A percentile compares a stretch with the other conserved stretches of the same genome.
phyloP scores from a whole-genome alignment of 176 grass and related monocot genomes.

The Triticum dicoccoides region DNA sequence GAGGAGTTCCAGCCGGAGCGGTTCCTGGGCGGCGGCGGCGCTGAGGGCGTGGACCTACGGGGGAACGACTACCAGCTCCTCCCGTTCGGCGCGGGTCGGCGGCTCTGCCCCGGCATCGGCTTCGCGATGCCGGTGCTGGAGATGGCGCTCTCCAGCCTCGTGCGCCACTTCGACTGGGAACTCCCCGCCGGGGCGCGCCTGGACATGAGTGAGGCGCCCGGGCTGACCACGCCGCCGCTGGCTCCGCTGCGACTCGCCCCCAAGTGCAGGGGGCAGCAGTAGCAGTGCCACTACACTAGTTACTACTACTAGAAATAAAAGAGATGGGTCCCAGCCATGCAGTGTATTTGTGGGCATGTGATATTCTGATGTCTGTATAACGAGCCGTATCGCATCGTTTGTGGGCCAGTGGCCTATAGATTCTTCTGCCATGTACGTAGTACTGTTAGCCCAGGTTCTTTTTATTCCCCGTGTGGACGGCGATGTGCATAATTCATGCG shows the following conservation, averaged over 20 bases:
- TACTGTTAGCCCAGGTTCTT: too few species aligned
- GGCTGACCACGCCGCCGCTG: slow-evolving; percentile 31
- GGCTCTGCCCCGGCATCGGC: slow-evolving; percentile 43
- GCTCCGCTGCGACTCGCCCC: slow-evolving; percentile 32
- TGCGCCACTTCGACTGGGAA: slow-evolving; percentile 44
- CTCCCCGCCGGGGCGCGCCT: slow-evolving; percentile 19
- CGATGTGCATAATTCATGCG: too few species aligned
- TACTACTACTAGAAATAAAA: too few species aligned
- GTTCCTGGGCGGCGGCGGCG: slow-evolving; percentile 13
- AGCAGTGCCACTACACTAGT: too few species aligned
- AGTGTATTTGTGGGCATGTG: too few species aligned
- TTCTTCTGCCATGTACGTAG: too few species aligned
- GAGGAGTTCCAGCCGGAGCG: slow-evolving; percentile 69
- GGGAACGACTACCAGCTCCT: slow-evolving; percentile 44
- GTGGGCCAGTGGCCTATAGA: too few species aligned
- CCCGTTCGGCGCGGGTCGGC: slow-evolving; percentile 45
- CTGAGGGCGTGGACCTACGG: slow-evolving; percentile 16
- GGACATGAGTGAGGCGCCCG: slow-evolving; percentile 47
- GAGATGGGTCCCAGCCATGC: too few species aligned
- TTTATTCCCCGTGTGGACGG: too few species aligned
- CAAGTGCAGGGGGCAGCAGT: background rate
- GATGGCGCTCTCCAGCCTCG: slow-evolving; percentile 37
- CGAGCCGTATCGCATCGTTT: too few species aligned
- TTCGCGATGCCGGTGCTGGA: slow-evolving; percentile 31
- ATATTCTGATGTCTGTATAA: too few species aligned